Evolutionary conservation across 495 filamentous ascomycete species (phyloP), one percentile per base, ranked within the genome.

Genomic region (Penicillium odoratum): DNA sequence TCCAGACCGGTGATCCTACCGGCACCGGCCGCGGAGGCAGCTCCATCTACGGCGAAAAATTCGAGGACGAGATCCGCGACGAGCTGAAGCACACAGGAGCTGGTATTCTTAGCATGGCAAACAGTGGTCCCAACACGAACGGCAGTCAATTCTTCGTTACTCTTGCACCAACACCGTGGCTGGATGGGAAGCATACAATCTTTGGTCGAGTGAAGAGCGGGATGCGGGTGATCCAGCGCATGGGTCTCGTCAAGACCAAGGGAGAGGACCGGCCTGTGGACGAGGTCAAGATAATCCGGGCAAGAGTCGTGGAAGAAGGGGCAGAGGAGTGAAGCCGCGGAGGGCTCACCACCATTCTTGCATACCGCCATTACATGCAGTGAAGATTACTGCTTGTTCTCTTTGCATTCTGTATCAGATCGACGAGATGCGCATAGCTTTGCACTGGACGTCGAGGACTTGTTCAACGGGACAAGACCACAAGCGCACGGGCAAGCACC

Each of bases 111-210:
- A 93, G 88, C 70, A 98, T 98, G 94, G 94, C 94, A 55, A 98
- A 98, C 70, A 88, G 86, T 8, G 94, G 94, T 1, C 90, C 91
- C 9, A 88, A 98, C 68, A 96, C 94, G 49, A 98, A 98, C 73
- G 95, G 94, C 38, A 88, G 84, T 58, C 85, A 88, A 52, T 86
- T 88, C 68, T 98, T 98, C 72, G 85, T 98, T 56, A 98, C 95
- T 7, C 81, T 97, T 43, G 94, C 92, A 34, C 95, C 95, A 3
- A 94, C 95, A 18, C 94, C 94, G 2, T 98, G 94, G 94, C 75
- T 98, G 57, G 95, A 98, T 74, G 92, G 92, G 29, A 96, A 96
- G 72, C 94, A 98, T 74, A 97, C 94, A 6, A 97, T 98, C 62
- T 98, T 98, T 69, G 94, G 95, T 8, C 77, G 95, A 44, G 92